phyloP scores from a whole-genome alignment of 2,329 filamentous ascomycete species.

The Fusarium guadeloupense region DNA sequence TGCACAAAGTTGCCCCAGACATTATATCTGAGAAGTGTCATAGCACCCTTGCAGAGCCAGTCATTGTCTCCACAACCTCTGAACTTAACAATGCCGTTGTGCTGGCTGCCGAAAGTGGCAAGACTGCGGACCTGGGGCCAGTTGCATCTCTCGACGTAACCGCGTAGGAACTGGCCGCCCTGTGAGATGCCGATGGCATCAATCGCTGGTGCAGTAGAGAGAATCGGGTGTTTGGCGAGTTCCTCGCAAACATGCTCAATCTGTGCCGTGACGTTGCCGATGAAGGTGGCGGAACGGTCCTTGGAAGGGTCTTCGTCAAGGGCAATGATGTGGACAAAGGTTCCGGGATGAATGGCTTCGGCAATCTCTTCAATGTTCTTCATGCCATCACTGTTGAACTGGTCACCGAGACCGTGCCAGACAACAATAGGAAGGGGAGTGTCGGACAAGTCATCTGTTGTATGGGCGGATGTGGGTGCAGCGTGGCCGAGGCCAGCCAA shows the following conservation, averaged over 20 bases:
- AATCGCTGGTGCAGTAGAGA: conserved; percentile 82
- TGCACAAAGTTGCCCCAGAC: conserved; percentile 86
- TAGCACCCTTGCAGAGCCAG: conserved; percentile 82
- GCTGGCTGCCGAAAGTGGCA: conserved; percentile 89
- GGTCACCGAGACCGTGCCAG: conserved; percentile 87
- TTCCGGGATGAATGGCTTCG: conserved; percentile 79
- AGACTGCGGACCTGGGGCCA: conserved; percentile 77
- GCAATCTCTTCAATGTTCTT: conserved; percentile 75
- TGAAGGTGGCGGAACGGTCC: conserved; percentile 87
- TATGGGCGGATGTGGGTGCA: conserved; percentile 36
- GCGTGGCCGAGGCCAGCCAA: conserved; percentile 38
- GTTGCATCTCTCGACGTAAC: conserved; percentile 89
- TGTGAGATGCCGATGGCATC: conserved; percentile 96
- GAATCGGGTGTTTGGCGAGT: conserved; percentile 78
- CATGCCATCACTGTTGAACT: conserved; percentile 80
- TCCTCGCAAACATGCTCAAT: conserved; percentile 79
- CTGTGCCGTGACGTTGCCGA: conserved; percentile 88
- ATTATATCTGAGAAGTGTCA: conserved; percentile 79
- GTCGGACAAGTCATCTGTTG: conserved; percentile 56
- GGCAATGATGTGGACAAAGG: conserved; percentile 82
- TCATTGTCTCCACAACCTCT: conserved; percentile 76
- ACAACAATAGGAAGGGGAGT: conserved; percentile 89
- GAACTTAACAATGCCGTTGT: conserved; percentile 91
- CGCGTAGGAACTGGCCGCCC: conserved; percentile 95
- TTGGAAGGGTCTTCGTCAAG: conserved; percentile 70